These are phyloP conservation scores for Gillenia trifoliata DNA, from an alignment of 306 rosid species.

Conservation along the genomic window DNA sequence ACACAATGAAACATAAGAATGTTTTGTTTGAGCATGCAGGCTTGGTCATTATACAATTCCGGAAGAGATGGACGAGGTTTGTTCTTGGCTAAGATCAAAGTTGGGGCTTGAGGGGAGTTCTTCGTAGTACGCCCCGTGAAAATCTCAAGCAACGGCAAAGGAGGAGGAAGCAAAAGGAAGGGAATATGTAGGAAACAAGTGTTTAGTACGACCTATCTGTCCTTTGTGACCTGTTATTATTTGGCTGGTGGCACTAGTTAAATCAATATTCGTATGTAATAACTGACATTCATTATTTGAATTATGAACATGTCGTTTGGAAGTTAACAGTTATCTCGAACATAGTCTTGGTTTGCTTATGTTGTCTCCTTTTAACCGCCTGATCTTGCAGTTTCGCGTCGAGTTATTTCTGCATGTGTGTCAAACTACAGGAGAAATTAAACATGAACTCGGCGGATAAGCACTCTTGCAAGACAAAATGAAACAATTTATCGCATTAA, in stretches of 20 bases:
- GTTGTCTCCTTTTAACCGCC: neutral
- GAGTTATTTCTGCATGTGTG: neutral
- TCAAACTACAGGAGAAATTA: neutral
- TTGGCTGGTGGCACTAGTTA: slow-evolving; percentile 9
- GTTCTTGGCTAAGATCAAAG: slow-evolving; percentile 72
- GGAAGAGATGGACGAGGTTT: slow-evolving; percentile 87
- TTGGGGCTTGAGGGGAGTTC: slow-evolving; percentile 67
- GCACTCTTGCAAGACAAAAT: neutral
- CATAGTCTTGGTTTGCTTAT: neutral
- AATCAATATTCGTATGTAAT: neutral
- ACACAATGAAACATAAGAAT: neutral
- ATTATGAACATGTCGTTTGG: neutral
- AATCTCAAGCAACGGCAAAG: neutral
- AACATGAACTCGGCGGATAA: neutral
- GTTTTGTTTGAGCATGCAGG: slow-evolving; percentile 33
- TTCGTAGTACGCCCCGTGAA: slow-evolving; percentile 15
- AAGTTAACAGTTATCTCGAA: neutral
- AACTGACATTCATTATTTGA: slow-evolving; percentile 6
- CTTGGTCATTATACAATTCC: slow-evolving; percentile 94
- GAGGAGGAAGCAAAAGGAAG: neutral
- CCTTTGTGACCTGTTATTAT: slow-evolving; percentile 1
- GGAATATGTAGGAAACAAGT: slow-evolving; percentile 1
- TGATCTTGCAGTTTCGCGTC: neutral
- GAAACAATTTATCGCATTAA: neutral
- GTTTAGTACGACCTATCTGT: neutral